These are phyloP conservation scores for Apodospora peruviana DNA, from an alignment of 495 filamentous ascomycete genomes.

Conservation along the genomic window DNA sequence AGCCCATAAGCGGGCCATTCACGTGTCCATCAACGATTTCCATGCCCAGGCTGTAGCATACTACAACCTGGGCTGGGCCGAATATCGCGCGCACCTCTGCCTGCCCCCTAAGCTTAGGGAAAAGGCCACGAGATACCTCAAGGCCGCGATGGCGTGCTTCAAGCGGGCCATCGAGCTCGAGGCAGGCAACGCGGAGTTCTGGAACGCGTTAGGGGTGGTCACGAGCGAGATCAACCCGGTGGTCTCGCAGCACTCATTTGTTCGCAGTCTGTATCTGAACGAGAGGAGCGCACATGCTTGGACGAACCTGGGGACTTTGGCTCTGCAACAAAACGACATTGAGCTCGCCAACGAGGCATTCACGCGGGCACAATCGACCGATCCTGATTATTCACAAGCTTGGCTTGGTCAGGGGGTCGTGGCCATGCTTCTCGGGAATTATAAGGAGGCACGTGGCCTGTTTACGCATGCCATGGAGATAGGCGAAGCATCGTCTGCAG, in stretches of 20 bases:
- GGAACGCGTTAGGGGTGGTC: constrained; percentile 90
- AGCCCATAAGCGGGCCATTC: constrained; percentile 79
- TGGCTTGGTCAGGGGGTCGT: constrained; percentile 93
- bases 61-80: constrained; percentile 94
- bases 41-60: constrained; percentile 94
- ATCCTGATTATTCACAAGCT: constrained; percentile 85
- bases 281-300: constrained; percentile 76
- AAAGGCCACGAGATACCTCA: constrained; percentile 59
- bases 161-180: constrained; percentile 95
- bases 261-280: constrained; percentile 89
- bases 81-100: constrained; percentile 72
- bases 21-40: constrained; percentile 63
- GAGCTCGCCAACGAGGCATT: constrained; percentile 84
- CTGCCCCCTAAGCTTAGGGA: constrained; percentile 43
- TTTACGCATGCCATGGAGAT: constrained; percentile 98
- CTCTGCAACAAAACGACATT: constrained; percentile 74
- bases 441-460: constrained; percentile 68
- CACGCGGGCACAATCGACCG: constrained; percentile 82
- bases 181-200: constrained; percentile 92
- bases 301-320: constrained; percentile 86
- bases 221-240: constrained; percentile 78
- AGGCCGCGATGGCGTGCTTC: constrained; percentile 84
- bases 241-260: constrained; percentile 89
- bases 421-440: constrained; percentile 66
- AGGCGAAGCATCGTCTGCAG: constrained; percentile 61